phyloP scores from a whole-genome alignment of 148 eudicot genomes.

The Pharnaceum exiguum region DNA sequence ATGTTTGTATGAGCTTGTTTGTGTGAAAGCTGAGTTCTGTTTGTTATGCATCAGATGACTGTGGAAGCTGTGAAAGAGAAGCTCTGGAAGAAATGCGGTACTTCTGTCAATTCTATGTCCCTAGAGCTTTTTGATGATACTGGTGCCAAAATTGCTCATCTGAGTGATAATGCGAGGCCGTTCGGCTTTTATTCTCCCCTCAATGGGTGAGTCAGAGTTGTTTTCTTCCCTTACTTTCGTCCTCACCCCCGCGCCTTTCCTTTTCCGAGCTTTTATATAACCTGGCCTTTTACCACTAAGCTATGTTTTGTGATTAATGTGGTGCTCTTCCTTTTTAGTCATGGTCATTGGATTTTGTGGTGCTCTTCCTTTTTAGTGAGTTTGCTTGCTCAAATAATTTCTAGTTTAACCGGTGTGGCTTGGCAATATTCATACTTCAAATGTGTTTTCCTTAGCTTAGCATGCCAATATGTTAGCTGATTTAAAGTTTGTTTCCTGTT shows the following conservation, averaged over 20 bases:
- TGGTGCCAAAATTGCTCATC: slow-evolving; percentile 48
- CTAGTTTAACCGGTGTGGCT: too few species aligned
- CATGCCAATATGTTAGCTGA: not conserved
- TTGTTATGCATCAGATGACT: slow-evolving; percentile 43
- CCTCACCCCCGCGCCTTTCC: too few species aligned
- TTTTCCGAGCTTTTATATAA: too few species aligned
- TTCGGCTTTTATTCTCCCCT: slow-evolving; percentile 85
- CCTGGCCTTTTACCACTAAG: not conserved
- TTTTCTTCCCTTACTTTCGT: not conserved
- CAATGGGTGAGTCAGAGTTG: slow-evolving; percentile 56
- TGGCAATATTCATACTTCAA: not conserved
- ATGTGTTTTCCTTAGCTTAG: not conserved
- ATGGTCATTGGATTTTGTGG: not conserved
- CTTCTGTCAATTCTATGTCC: slow-evolving; percentile 74
- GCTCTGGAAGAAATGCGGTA: slow-evolving; percentile 93
- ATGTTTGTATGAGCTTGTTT: not conserved
- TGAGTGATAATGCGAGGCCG: slow-evolving; percentile 51
- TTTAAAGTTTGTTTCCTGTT: not conserved
- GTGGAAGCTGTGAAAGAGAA: slow-evolving; percentile 91
- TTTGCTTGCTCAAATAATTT: not conserved
- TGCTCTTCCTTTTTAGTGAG: not conserved
- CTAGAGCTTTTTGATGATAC: slow-evolving; percentile 84
- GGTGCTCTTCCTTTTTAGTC: not conserved
- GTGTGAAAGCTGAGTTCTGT: not conserved
- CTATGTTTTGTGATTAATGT: not conserved